Percentiles rank a stretch among this genome's conserved stretches.
These are phyloP conservation scores for Toxicodendron radicans DNA, from an alignment of 345 rosid species.

Conservation along the genomic window DNA sequence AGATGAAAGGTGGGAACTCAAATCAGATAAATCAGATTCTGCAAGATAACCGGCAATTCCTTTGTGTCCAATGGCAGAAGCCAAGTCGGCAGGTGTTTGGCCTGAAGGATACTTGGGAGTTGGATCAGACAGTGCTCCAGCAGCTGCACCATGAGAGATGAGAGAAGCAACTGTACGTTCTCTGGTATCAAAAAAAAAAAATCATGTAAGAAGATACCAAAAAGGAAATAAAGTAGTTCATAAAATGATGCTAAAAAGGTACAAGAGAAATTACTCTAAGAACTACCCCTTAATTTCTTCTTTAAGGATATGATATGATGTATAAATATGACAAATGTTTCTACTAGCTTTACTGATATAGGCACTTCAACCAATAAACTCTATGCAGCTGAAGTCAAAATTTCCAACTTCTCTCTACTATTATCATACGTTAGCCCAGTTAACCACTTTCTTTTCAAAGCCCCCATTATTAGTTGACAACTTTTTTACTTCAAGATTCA, in stretches of 20 bases:
- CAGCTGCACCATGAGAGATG: slow-evolving; percentile 73
- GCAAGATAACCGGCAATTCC: slow-evolving; percentile 96
- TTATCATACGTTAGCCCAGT: no score
- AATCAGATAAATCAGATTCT: slow-evolving; percentile 42
- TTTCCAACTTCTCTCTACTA: no score
- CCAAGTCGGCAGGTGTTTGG: slow-evolving; percentile 59
- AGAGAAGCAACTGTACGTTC: slow-evolving; percentile 77
- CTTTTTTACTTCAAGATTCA: no score
- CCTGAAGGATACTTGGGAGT: slow-evolving; percentile 62
- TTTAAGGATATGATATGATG: neutral
- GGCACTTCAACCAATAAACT: no score
- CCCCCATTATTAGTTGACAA: no score
- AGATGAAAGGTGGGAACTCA: slow-evolving; percentile 53
- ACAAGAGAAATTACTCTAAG: neutral
- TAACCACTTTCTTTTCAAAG: no score
- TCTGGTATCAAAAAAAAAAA: slow-evolving; percentile 41
- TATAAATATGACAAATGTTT: neutral
- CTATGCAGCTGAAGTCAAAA: no score
- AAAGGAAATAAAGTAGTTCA: neutral
- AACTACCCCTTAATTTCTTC: neutral
- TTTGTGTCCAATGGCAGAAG: slow-evolving; percentile 60
- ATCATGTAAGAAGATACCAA: slow-evolving; percentile 14
- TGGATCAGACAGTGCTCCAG: slow-evolving; percentile 83
- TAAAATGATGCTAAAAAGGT: neutral
- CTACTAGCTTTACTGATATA: neutral